Evolutionary conservation across 371 early-diverging fungal species (phyloP).

Genomic region (Lichtheimia ramosa): DNA sequence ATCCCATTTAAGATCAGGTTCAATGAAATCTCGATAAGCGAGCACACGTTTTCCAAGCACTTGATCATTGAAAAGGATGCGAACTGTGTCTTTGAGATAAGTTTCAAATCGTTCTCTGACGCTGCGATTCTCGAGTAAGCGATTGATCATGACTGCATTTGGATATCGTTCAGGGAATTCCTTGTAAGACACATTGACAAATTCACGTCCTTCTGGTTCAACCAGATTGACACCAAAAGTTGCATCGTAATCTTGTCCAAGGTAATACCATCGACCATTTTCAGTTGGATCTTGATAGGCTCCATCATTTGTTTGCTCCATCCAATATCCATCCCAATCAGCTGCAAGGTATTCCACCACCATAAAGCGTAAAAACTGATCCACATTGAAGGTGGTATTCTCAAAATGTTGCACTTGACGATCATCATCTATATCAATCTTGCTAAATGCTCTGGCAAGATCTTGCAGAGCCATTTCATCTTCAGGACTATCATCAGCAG

Average conservation of each 20-base stretch:
- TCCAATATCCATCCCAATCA: conserved; percentile 54
- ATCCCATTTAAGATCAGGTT: conserved; percentile 55
- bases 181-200: conserved; percentile 43
- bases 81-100: conserved; percentile 52
- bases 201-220: conserved; percentile 22
- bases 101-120: conserved; percentile 40
- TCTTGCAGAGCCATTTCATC: conserved; percentile 16
- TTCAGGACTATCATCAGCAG: conserved; percentile 24
- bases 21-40: conserved; percentile 50
- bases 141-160: conserved; percentile 50
- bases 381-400: conserved; percentile 27
- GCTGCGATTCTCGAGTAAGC: conserved; percentile 47
- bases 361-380: conserved; percentile 44
- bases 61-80: conserved; percentile 52
- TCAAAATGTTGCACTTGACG: conserved; percentile 25
- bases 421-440: conserved; percentile 33
- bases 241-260: conserved; percentile 59
- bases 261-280: conserved; percentile 45
- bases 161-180: conserved; percentile 39
- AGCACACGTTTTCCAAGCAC: conserved; percentile 50
- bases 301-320: conserved; percentile 42
- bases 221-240: conserved; percentile 59
- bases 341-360: conserved; percentile 48
- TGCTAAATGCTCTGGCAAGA: conserved; percentile 25
- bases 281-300: conserved; percentile 38